Conservation (phyloP, 805 yeast species). For the Yarrowia phangngaensis region DNA sequence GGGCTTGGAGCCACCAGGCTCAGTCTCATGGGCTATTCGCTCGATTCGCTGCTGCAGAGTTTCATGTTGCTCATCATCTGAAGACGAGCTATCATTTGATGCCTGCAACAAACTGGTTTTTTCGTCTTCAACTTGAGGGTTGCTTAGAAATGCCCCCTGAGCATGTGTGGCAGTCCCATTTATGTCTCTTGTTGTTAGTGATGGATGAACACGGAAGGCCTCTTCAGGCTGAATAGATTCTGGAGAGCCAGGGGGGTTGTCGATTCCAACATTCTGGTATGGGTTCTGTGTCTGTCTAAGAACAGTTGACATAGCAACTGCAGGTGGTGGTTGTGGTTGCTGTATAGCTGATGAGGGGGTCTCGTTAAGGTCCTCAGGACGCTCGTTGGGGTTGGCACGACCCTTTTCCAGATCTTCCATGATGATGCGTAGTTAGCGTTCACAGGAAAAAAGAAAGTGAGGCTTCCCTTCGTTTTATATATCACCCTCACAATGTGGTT, state of each 20-base stretch:
- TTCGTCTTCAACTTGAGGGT: slow-evolving; percentile 8
- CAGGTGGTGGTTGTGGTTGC: slow-evolving; percentile 23
- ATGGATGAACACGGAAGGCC: slow-evolving; percentile 13
- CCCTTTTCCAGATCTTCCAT: slow-evolving; percentile 23
- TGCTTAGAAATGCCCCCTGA: slow-evolving; percentile 4
- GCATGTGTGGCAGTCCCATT: slow-evolving; percentile 8
- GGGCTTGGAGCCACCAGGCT: slow-evolving; percentile 2
- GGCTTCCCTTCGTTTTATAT: no score
- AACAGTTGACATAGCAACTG: not conserved
- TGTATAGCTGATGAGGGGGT: not conserved
- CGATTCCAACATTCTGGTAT: slow-evolving; percentile 1
- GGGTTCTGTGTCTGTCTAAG: slow-evolving; percentile 23
- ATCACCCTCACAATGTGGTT: no score
- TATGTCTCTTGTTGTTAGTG: no score
- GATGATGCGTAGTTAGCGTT: not conserved
- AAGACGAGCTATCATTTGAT: not conserved
- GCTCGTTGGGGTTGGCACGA: not conserved
- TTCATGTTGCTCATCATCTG: slow-evolving; percentile 4
- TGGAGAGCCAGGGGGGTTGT: slow-evolving; percentile 2
- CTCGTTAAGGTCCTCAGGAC: not conserved
- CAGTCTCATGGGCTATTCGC: slow-evolving; percentile 10
- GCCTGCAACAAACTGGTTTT: slow-evolving; percentile 4
- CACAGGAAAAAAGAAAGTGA: not conserved
- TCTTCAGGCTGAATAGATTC: slow-evolving; percentile 16
- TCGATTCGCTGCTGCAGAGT: slow-evolving; percentile 23